Percentiles rank a stretch among this genome's conserved stretches.
phyloP scores from a whole-genome alignment of 1,284 basidiomycete species.

The Fomitopsis pinicola region DNA sequence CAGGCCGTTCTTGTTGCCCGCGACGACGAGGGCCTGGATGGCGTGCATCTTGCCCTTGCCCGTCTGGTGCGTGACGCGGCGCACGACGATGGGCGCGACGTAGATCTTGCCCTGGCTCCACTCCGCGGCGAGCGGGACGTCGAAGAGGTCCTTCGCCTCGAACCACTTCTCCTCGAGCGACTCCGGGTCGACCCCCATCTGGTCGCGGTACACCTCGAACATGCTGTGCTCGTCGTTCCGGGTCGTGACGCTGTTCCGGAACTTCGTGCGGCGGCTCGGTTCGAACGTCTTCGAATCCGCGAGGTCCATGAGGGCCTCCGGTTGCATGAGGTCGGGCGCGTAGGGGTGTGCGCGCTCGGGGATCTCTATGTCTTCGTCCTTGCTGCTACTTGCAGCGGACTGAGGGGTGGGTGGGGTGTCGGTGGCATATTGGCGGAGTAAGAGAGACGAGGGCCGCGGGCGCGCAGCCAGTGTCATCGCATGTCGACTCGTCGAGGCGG shows the following conservation, averaged over 20 bases:
- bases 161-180: constrained; percentile 9
- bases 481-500: neutral
- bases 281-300: constrained; percentile 49
- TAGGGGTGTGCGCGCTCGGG: constrained; percentile 5
- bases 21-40: constrained; percentile 68
- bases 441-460: neutral
- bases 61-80: constrained; percentile 77
- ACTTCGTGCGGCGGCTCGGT: constrained; percentile 44
- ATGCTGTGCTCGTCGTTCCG: constrained; percentile 51
- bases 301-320: constrained; percentile 57
- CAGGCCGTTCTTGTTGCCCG: constrained; percentile 84
- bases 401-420: constrained; percentile 1
- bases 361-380: neutral
- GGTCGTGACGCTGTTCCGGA: constrained; percentile 53
- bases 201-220: constrained; percentile 20
- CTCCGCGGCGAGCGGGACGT: constrained; percentile 10
- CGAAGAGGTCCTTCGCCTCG: constrained; percentile 7
- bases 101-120: constrained; percentile 38
- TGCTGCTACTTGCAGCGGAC: neutral
- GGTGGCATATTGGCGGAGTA: neutral
- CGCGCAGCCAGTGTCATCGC: neutral
- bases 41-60: constrained; percentile 81
- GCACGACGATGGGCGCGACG: constrained; percentile 52
- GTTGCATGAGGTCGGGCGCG: constrained; percentile 55
- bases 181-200: constrained; percentile 2